Conservation (phyloP, 1,284 basidiomycete genomes). For the Moniliella sp. region DNA sequence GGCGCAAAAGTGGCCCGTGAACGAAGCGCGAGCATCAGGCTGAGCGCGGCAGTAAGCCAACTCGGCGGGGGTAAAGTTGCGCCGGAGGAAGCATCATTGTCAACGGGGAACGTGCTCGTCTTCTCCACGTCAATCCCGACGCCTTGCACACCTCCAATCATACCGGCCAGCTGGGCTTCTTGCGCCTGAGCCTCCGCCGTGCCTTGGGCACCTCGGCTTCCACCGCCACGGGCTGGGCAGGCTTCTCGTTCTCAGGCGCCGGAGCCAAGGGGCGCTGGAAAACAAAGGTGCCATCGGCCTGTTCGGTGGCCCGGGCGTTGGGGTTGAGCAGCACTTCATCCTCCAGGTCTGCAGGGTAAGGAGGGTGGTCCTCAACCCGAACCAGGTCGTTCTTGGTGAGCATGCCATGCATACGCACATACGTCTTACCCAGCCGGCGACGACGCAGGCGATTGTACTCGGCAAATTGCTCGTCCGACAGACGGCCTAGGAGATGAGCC, state of each 20-base stretch:
- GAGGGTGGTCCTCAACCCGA: slow-evolving; percentile 85
- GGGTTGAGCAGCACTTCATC: slow-evolving; percentile 74
- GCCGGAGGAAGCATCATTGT: slow-evolving; percentile 61
- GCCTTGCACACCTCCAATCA: slow-evolving; percentile 46
- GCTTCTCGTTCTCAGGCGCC: too few relatives aligned
- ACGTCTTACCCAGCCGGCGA: slow-evolving; percentile 18
- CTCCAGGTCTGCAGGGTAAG: slow-evolving; percentile 71
- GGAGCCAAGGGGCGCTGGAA: slow-evolving; percentile 18
- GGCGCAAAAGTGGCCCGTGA: slow-evolving; percentile 85
- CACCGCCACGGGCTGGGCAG: slow-evolving; percentile 9
- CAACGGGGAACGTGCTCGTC: slow-evolving; percentile 71
- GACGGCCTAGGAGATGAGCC: slow-evolving; percentile 63
- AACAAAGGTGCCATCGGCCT: slow-evolving; percentile 14
- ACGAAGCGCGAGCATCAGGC: slow-evolving; percentile 65
- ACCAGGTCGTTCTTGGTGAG: slow-evolving; percentile 39
- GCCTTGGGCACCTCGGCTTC: slow-evolving; percentile 9
- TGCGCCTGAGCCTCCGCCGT: slow-evolving; percentile 11
- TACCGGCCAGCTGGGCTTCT: slow-evolving; percentile 6
- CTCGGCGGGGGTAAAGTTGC: slow-evolving; percentile 83
- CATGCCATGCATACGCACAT: slow-evolving; percentile 24
- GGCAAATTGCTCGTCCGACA: slow-evolving; percentile 53
- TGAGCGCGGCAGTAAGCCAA: slow-evolving; percentile 67
- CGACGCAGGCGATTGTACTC: slow-evolving; percentile 43
- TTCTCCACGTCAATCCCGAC: slow-evolving; percentile 50
- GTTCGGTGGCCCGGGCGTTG: slow-evolving; percentile 45